Percentiles rank a stretch among this genome's conserved stretches.
phyloP scores from a whole-genome alignment of 1,139 yeast genomes.

The Diutina neorugosa region DNA sequence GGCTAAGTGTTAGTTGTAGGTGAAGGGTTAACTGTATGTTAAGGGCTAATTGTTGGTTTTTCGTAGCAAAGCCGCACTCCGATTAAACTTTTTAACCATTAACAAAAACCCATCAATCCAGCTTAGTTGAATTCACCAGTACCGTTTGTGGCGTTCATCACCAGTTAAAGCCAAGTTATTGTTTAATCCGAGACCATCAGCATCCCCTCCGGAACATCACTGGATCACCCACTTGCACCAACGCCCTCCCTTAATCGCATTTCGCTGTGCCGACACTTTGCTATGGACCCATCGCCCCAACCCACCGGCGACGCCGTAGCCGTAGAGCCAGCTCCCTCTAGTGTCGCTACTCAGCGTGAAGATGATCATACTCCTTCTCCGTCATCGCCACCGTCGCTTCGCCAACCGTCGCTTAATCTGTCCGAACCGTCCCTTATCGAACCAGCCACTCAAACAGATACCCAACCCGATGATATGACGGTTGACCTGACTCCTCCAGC shows the following conservation, averaged over 20 bases:
- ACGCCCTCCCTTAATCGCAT: neutral
- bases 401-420: neutral
- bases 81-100: too few relatives aligned
- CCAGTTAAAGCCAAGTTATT: too few relatives aligned
- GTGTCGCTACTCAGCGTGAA: neutral
- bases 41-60: too few relatives aligned
- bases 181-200: too few relatives aligned
- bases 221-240: neutral
- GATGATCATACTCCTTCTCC: neutral
- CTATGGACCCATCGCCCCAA: neutral
- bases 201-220: too few relatives aligned
- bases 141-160: too few relatives aligned
- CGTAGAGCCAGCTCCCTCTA: neutral
- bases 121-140: too few relatives aligned
- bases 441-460: neutral
- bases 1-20: too few relatives aligned
- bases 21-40: too few relatives aligned
- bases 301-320: neutral
- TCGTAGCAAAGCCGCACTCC: too few relatives aligned
- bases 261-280: neutral
- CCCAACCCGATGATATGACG: neutral
- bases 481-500: too few relatives aligned
- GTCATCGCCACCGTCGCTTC: neutral
- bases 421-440: neutral
- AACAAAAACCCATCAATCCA: too few relatives aligned